A percentile compares a stretch with the other conserved stretches of the same genome.
Evolutionary conservation across 1,139 yeast species (phyloP).

Genomic region (Magnusiomyces starmeri): DNA sequence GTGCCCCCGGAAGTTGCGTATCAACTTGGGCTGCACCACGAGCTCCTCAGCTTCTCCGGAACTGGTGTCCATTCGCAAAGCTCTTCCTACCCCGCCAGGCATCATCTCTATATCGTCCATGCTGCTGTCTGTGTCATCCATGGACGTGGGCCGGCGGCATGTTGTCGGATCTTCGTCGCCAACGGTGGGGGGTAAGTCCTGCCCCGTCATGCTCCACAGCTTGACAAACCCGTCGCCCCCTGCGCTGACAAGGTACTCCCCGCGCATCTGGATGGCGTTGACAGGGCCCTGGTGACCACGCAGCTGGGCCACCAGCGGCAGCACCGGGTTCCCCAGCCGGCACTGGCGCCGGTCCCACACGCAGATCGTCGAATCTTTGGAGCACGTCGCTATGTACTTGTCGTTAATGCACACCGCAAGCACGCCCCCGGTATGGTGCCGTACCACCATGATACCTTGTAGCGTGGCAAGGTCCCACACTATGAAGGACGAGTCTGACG

Average conservation of each 20-base stretch:
- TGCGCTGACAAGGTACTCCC: constrained; percentile 30
- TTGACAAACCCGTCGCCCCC: constrained; percentile 34
- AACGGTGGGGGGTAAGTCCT: constrained; percentile 15
- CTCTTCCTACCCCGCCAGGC: too few relatives aligned
- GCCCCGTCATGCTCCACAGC: constrained; percentile 27
- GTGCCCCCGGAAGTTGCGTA: constrained; percentile 31
- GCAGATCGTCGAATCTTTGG: constrained; percentile 31
- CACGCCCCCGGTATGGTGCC: constrained; percentile 29
- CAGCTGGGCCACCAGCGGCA: background rate
- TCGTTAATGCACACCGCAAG: constrained; percentile 29
- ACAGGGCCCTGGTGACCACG: constrained; percentile 34
- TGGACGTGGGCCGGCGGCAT: background rate
- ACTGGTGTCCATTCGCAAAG: too few relatives aligned
- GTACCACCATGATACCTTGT: constrained; percentile 24
- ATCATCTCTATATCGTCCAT: too few relatives aligned
- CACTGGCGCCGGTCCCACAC: constrained; percentile 26
- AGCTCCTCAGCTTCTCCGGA: background rate
- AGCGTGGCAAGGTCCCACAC: constrained; percentile 29
- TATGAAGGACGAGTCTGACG: constrained; percentile 33
- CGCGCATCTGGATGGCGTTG: constrained; percentile 30
- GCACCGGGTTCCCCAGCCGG: constrained; percentile 3
- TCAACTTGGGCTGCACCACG: constrained; percentile 14
- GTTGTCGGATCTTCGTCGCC: background rate
- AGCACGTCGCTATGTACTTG: constrained; percentile 30
- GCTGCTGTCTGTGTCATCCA: too few relatives aligned